A percentile compares a stretch with the other conserved stretches of the same genome.
Conservation (phyloP, 441 rosid species). For the Corymbia calophylla region DNA sequence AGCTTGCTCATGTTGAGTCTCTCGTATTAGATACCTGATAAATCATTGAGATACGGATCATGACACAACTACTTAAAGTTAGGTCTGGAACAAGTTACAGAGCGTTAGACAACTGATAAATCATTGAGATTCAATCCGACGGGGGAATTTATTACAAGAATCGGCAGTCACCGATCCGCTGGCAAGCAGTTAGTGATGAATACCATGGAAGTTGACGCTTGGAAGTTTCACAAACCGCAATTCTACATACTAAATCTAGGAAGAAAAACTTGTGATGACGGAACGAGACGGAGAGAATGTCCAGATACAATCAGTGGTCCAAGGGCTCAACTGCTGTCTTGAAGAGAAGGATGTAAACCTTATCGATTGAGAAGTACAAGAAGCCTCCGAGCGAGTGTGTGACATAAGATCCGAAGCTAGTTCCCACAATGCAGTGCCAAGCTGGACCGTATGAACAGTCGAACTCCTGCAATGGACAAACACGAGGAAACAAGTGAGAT, state of each 20-base stretch:
- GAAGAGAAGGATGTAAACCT: slow-evolving; percentile 86
- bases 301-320: slow-evolving; percentile 29
- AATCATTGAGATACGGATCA: too few species aligned
- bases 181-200: not conserved
- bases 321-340: slow-evolving; percentile 93
- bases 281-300: not conserved
- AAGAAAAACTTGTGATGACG: not conserved
- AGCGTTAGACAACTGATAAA: not conserved
- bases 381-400: slow-evolving; percentile 94
- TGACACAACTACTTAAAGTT: not conserved
- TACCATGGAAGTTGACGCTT: not conserved
- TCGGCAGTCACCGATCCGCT: not conserved
- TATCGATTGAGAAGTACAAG: slow-evolving; percentile 89
- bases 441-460: slow-evolving; percentile 89
- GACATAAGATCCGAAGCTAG: slow-evolving; percentile 94
- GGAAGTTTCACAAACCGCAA: not conserved
- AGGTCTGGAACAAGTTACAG: not conserved
- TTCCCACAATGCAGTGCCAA: slow-evolving; percentile 98
- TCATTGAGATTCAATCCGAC: not conserved
- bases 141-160: not conserved
- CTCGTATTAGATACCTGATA: not conserved
- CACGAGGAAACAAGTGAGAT: not conserved
- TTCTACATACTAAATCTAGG: not conserved
- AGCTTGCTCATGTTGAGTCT: not conserved
- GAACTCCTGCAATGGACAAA: slow-evolving; percentile 56